Evolutionary conservation across 208 protist species (phyloP).

Genomic region (Crithidia brevicula): DNA sequence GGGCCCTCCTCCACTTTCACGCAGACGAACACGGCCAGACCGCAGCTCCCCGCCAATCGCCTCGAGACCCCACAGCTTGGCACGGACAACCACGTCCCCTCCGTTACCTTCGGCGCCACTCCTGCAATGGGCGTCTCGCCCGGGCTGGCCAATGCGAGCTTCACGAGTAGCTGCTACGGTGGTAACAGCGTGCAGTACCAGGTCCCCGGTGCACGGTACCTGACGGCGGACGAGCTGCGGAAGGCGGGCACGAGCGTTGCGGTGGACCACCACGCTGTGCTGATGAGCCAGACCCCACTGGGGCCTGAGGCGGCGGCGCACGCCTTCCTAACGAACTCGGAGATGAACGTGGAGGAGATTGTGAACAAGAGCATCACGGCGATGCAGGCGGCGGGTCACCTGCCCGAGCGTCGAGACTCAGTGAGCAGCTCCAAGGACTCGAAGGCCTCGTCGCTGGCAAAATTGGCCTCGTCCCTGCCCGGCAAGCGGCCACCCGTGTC

Average conservation of each 20-base stretch:
- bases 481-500: not conserved
- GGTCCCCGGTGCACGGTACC: conserved; percentile 43
- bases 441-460: conserved; percentile 7
- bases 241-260: conserved; percentile 14
- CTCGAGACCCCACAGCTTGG: conserved; percentile 31
- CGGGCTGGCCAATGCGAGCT: conserved; percentile 21
- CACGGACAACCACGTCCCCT: not conserved
- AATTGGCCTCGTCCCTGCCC: conserved; percentile 5
- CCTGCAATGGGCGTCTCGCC: conserved; percentile 7
- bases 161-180: conserved; percentile 25
- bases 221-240: conserved; percentile 28
- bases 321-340: conserved; percentile 21
- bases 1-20: conserved; percentile 5
- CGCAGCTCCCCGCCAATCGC: conserved; percentile 14
- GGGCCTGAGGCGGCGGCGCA: not conserved
- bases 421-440: not conserved
- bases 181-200: conserved; percentile 40
- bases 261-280: conserved; percentile 37
- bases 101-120: not conserved
- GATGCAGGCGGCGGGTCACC: conserved; percentile 23
- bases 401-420: conserved; percentile 5
- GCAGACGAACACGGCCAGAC: not conserved
- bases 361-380: conserved; percentile 46
- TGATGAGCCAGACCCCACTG: conserved; percentile 34
- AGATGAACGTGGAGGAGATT: conserved; percentile 39